Evolutionary conservation across 2,329 filamentous ascomycete species (phyloP).

Genomic region (Clonostachys rhizophaga): DNA sequence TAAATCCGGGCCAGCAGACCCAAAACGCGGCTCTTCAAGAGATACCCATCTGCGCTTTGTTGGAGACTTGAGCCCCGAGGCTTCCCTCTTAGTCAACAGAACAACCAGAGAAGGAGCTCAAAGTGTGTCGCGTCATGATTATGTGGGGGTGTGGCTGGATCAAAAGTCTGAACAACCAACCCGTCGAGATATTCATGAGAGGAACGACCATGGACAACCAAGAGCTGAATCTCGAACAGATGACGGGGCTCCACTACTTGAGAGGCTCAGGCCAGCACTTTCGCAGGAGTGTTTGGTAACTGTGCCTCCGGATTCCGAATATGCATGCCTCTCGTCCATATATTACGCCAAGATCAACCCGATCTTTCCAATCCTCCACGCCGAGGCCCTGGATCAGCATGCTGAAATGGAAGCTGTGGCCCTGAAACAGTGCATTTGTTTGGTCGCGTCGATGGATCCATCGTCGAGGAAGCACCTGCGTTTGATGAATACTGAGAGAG

Average conservation of each 20-base stretch:
- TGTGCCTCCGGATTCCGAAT: constrained; percentile 4
- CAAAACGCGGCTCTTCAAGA: background rate
- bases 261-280: background rate
- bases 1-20: no score
- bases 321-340: constrained; percentile 1
- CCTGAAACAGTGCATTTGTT: constrained; percentile 11
- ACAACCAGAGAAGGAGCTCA: background rate
- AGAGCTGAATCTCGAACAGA: no score
- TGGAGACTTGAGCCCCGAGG: constrained; percentile 12
- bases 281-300: constrained; percentile 5
- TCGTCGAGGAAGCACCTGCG: constrained; percentile 7
- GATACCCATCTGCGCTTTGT: constrained; percentile 9
- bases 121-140: constrained; percentile 3
- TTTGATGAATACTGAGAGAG: constrained; percentile 2
- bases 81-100: constrained; percentile 8
- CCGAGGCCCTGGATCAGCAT: constrained; percentile 6
- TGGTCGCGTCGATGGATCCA: constrained; percentile 10
- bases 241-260: background rate
- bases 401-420: constrained; percentile 5
- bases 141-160: constrained; percentile 9
- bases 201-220: background rate
- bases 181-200: background rate
- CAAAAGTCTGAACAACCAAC: background rate
- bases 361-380: constrained; percentile 10
- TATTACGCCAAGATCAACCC: constrained; percentile 11